These are phyloP conservation scores for Phytopythium delawarense DNA, from an alignment of 352 stramenopile species.

Conservation along the genomic window DNA sequence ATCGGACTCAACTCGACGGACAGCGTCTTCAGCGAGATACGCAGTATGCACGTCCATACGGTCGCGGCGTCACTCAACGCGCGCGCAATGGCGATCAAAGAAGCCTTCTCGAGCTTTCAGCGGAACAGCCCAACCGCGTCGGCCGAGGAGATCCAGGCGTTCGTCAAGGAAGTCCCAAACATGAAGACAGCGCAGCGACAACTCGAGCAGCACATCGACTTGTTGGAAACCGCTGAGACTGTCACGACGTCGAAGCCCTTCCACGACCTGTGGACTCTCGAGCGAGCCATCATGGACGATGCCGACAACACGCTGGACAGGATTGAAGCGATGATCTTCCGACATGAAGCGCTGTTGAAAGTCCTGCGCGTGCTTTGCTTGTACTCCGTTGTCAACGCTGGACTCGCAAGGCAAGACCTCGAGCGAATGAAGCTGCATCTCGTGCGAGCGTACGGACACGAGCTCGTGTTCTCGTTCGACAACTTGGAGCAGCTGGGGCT, in stretches of 20 bases:
- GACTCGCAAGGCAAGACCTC: constrained; percentile 28
- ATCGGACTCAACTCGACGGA: constrained; percentile 63
- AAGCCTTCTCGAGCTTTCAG: constrained; percentile 54
- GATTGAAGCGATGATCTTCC: constrained; percentile 61
- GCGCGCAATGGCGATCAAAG: constrained; percentile 46
- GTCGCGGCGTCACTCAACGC: constrained; percentile 46
- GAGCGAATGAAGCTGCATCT: constrained; percentile 52
- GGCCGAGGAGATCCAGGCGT: constrained; percentile 61
- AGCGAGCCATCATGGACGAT: constrained; percentile 63
- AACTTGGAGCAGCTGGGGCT: constrained; percentile 54
- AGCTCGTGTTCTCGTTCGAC: constrained; percentile 65
- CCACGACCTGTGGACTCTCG: constrained; percentile 57
- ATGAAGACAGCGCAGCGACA: constrained; percentile 54
- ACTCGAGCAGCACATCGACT: constrained; percentile 56
- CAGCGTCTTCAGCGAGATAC: constrained; percentile 48
- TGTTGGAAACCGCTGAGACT: constrained; percentile 49
- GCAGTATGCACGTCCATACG: constrained; percentile 55
- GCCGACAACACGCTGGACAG: constrained; percentile 26
- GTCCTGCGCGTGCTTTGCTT: constrained; percentile 66
- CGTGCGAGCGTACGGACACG: constrained; percentile 66
- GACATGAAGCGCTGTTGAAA: constrained; percentile 41
- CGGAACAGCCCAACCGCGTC: constrained; percentile 32
- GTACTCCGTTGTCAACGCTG: constrained; percentile 48
- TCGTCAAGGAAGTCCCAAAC: constrained; percentile 58
- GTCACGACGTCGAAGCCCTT: constrained; percentile 45